These are phyloP conservation scores for Bipolaris sorokiniana DNA, from an alignment of 2,329 filamentous ascomycete genomes.

Conservation along the genomic window DNA sequence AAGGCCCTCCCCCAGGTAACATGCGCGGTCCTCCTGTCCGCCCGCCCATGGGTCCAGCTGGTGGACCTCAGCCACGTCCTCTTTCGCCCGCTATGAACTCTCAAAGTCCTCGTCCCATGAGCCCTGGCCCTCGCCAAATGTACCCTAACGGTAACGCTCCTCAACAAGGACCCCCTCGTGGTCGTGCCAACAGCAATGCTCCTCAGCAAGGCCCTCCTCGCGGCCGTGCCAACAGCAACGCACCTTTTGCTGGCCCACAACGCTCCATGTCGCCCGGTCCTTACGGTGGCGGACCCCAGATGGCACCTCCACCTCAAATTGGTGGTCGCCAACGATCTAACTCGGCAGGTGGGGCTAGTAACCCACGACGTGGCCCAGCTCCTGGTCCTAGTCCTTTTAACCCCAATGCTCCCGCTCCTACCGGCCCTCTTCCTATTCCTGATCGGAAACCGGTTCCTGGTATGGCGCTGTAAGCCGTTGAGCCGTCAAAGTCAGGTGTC, in stretches of 20 bases:
- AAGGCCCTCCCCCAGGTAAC: conserved; percentile 49
- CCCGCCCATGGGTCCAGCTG: conserved; percentile 42
- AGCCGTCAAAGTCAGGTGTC: conserved; percentile 9
- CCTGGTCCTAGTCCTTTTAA: conserved; percentile 49
- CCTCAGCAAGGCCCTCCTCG: conserved; percentile 37
- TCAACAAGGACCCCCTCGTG: conserved; percentile 23
- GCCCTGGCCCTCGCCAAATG: conserved; percentile 45
- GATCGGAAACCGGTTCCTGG: conserved; percentile 57
- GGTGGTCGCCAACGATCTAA: conserved; percentile 46
- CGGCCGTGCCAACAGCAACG: conserved; percentile 48
- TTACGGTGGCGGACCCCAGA: conserved; percentile 45
- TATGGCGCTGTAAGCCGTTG: conserved; percentile 47
- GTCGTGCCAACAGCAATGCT: conserved; percentile 48
- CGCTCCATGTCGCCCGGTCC: conserved; percentile 51
- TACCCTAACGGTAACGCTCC: conserved; percentile 4
- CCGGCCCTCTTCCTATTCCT: conserved; percentile 37
- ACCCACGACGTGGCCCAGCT: conserved; percentile 37
- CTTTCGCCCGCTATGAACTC: conserved; percentile 57
- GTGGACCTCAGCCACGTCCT: conserved; percentile 41
- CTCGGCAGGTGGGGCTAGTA: conserved; percentile 42
- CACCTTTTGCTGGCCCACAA: conserved; percentile 42
- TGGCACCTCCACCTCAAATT: conserved; percentile 41
- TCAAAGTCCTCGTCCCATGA: conserved; percentile 51
- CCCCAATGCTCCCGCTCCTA: conserved; percentile 23
- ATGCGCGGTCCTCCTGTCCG: conserved; percentile 42